Evolutionary conservation across 208 protist species (phyloP), one percentile per base, ranked within the genome.

Genomic region (Porcisia deanei): DNA sequence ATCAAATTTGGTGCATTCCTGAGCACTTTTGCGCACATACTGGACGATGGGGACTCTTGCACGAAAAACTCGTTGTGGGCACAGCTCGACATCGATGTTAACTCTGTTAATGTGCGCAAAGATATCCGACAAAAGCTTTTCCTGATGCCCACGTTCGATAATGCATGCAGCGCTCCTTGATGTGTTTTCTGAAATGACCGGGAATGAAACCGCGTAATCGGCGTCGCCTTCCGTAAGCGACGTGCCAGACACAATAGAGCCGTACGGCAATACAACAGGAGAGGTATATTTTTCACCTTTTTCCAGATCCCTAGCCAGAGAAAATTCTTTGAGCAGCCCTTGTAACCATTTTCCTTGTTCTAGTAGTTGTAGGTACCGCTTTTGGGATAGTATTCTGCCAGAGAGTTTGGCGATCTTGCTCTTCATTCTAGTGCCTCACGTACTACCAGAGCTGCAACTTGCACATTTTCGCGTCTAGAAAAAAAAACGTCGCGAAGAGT

Each of bases 1-100:
- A 76, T 96, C 92, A 80, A 94, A 95, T 30, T 90, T 86, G 10
- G n/a, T 57, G 20, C 52, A 34, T 1, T 57, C 67, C 47, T 63
- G 45, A 7, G 5, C 39, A 34, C 3, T 61, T 30, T 73, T 86
- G 39, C 61, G 70, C 5, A 75, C 54, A 66, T 88, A 80, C 58
- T 88, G 75, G 37, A 95, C 61, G 73, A 96, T 88, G 1, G 92
- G 92, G 18, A 95, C 82, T 66, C 92, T 84, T 47, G 92, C 90
- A 7, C 81, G 82, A 73, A 91, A 95, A 79, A 96, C 93, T n/a
- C 82, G 77, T 39, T 96, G 89, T 71, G 80, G 77, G n/a, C 90
- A 79, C 7, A 88, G 14, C 1, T 67, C n/a, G 25, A 54, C 70
- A 37, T 41, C 71, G 37, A 20, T 59, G 65, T 61, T 73, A 30